Evolutionary conservation across 75 land plant genomes (phyloP).

Genomic region (Larix kaempferi): DNA sequence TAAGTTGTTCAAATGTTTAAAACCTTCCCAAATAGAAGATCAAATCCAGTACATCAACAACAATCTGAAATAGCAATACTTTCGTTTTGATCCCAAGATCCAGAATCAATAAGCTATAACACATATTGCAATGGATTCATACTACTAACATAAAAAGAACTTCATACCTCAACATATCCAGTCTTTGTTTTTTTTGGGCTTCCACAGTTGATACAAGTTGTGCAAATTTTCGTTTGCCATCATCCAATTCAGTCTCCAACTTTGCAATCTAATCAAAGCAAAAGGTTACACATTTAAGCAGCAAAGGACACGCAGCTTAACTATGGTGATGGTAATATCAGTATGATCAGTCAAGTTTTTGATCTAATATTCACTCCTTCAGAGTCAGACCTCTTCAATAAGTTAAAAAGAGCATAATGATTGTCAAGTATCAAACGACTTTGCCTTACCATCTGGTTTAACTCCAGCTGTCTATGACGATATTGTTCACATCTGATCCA

Average conservation of each 20-base stretch:
- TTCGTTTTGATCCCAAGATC: not conserved
- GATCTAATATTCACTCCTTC: not conserved
- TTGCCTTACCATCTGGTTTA: not conserved
- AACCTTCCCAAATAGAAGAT: not conserved
- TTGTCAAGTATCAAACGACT: not conserved
- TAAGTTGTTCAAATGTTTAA: not conserved
- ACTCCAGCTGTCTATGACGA: not conserved
- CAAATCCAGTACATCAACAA: not conserved
- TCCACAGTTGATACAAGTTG: constrained; percentile 5
- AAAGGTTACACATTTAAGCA: not conserved
- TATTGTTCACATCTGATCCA: not conserved
- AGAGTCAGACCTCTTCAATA: not conserved
- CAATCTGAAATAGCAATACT: not conserved
- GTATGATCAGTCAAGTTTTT: not conserved
- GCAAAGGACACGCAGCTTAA: not conserved
- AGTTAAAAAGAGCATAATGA: not conserved
- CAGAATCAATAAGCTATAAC: not conserved
- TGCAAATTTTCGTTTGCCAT: not conserved
- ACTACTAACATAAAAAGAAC: not conserved
- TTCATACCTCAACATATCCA: not conserved
- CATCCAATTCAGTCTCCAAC: constrained; percentile 4
- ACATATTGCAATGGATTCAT: not conserved
- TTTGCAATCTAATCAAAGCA: not conserved
- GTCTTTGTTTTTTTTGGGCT: not conserved
- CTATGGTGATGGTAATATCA: not conserved